These are phyloP conservation scores for Nicotiana tabacum DNA, from an alignment of 257 asterid genomes.

Conservation along the genomic window DNA sequence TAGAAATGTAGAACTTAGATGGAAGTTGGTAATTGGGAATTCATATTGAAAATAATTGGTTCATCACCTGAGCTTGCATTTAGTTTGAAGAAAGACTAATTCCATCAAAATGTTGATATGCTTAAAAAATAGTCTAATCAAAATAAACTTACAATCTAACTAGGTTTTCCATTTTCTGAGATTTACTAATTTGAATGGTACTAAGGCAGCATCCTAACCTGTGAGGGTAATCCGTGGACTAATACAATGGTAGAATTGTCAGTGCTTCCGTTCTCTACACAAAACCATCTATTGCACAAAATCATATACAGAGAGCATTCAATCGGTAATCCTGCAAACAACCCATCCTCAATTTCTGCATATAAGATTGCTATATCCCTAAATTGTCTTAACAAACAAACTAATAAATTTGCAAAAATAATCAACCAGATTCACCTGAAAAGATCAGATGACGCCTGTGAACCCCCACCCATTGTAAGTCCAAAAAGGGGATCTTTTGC, in stretches of 20 bases:
- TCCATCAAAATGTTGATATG: not conserved
- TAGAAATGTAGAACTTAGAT: not conserved
- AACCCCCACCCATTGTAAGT: slow-evolving; percentile 69
- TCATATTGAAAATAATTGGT: not conserved
- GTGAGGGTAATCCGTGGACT: slow-evolving; percentile 85
- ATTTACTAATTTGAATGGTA: not conserved
- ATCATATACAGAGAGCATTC: slow-evolving; percentile 49
- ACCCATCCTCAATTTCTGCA: slow-evolving; percentile 57
- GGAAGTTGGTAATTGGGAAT: not conserved
- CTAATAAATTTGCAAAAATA: not conserved
- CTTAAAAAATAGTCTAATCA: no score
- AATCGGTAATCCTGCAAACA: slow-evolving; percentile 73
- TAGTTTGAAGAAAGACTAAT: not conserved
- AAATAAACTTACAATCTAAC: not conserved
- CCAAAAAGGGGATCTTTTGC: slow-evolving; percentile 90
- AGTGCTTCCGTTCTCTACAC: slow-evolving; percentile 69
- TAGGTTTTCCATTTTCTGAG: no score
- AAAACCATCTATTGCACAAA: slow-evolving; percentile 95
- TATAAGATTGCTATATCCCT: slow-evolving; percentile 20
- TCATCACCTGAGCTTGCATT: not conserved
- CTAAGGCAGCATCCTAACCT: slow-evolving; percentile 36
- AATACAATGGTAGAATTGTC: slow-evolving; percentile 54
- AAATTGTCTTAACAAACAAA: not conserved
- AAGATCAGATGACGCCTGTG: slow-evolving; percentile 69
- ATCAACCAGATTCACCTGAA: slow-evolving; percentile 50